These are phyloP conservation scores for Pyrenophora seminiperda DNA, from an alignment of 2,329 filamentous ascomycete genomes.

Conservation along the genomic window DNA sequence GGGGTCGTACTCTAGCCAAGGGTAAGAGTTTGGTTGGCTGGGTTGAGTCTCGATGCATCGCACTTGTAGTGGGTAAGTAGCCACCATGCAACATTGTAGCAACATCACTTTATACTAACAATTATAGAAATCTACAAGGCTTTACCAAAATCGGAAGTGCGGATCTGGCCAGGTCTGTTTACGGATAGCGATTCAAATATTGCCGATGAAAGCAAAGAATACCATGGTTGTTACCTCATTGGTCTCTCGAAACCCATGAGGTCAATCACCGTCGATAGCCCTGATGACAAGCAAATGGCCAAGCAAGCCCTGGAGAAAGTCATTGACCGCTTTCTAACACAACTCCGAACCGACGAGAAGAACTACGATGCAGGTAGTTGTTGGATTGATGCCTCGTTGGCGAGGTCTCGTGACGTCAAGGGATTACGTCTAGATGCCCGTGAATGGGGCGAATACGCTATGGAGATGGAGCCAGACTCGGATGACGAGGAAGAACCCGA, in stretches of 20 bases:
- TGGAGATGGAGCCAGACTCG: slow-evolving; percentile 49
- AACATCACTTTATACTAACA: slow-evolving; percentile 2
- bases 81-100: too few relatives aligned
- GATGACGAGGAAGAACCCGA: slow-evolving; percentile 39
- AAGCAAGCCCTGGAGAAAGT: slow-evolving; percentile 51
- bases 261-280: background rate
- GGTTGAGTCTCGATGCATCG: slow-evolving; percentile 66
- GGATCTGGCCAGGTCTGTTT: slow-evolving; percentile 69
- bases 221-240: slow-evolving; percentile 66
- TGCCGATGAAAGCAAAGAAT: slow-evolving; percentile 50
- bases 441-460: slow-evolving; percentile 57
- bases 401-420: slow-evolving; percentile 44
- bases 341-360: slow-evolving; percentile 41
- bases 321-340: slow-evolving; percentile 44
- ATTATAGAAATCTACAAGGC: slow-evolving; percentile 60
- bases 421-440: slow-evolving; percentile 54
- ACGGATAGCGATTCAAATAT: slow-evolving; percentile 30
- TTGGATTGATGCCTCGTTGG: slow-evolving; percentile 45
- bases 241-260: slow-evolving; percentile 52
- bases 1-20: slow-evolving; percentile 63
- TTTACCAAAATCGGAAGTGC: slow-evolving; percentile 57
- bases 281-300: slow-evolving; percentile 51
- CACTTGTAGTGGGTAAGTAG: slow-evolving; percentile 62
- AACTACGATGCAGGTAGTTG: slow-evolving; percentile 44
- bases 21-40: slow-evolving; percentile 65